Evolutionary conservation across 2,329 filamentous ascomycete species (phyloP), one percentile per base, ranked within the genome.

Genomic region (Botrytis paeoniae): DNA sequence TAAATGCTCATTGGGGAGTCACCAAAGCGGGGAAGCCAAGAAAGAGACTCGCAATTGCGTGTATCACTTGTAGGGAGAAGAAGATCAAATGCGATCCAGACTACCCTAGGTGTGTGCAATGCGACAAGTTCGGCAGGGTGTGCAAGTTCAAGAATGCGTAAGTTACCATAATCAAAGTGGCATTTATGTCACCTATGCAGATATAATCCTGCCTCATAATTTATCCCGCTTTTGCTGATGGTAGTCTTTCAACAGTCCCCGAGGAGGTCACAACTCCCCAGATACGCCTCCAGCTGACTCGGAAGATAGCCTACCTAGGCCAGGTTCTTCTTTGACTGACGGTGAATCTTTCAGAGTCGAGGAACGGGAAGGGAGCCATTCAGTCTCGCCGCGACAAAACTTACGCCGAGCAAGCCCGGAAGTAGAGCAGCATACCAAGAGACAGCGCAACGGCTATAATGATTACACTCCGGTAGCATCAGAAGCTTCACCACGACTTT

Each of bases 61-160:
- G 95, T 80, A 87, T 97, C 73, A 96, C 94, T 20, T 98, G 95
- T 81, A 89, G 95, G 69, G 94, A 97, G 83, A 98, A 97, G 89
- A 98, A 97, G 86, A 97, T 98, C 84, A 97, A 97, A 82, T 98
- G 95, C 80, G 94, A 97, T 76, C 95, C 94, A 1, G 94, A 95
- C 78, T 92, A 89, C 76, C 93, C 93, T 57, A 94, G 93, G 77
- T 98, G 95, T 78, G 89, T 95, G 71, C 94, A 97, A 83, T 98
- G 95, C 81, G 92, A 96, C 81, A 97, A 97, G 83, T 95, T 95
- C 80, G 93, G 94, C 72, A 88, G 93, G 65, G 86, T 92, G 29
- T 97, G 95, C 87, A 91, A 91, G 82, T 94, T 94, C 80, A 93
- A 93, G 83, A 93, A 92, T 83, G 93, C 93, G 92, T 95, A 84